Evolutionary conservation across 2,329 filamentous ascomycete genomes (phyloP), one percentile per base, ranked within the genome.

Genomic region (Neofusicoccum umdonicola): DNA sequence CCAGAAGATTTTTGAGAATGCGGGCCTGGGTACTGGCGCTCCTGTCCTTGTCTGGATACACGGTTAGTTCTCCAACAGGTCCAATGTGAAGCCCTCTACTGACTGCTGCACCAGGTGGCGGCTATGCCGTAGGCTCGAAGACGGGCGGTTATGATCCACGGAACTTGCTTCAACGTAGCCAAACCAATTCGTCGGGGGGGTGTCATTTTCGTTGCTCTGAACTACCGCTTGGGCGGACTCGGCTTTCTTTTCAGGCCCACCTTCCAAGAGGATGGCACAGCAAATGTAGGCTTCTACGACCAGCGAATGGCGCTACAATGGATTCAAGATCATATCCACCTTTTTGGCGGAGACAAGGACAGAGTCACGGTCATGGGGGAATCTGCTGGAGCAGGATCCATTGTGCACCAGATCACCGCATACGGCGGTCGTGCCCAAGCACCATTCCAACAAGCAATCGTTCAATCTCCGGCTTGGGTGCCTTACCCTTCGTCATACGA

Each of bases 181-280:
- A 44, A 3, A 27, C 35, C 3, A 35, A 71, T 22, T 71, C 71
- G 5, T 70, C 70, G n/a, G 1, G 70, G 76, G 12, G 63, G 62
- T 15, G 72, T 84, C 8, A 77, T 85, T 22, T 81, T 77, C 66
- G 82, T 85, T 4, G 71, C 79, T 2, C 51, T 82, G n/a, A 83
- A 84, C 69, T 84, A 83, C 67, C 74, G 81, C 15, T 72, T 83
- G 0, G 81, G 81, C 19, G 75, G 74, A 9, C 67, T 77, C 48
- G 77, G 77, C 19, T 79, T 69, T 65, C 66, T 68, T 41, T 67
- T 71, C 9, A 77, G 77, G 1, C 74, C 76, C 3, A 72, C 71
- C 0, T 76, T 70, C 63, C 71, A 76, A 48, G 70, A 76, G 56
- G 76, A 74, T 27, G 76, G 75, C 35, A 68, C 70, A 1, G 69